Percentiles rank a stretch among this genome's conserved stretches.
Evolutionary conservation across 495 filamentous ascomycete genomes (phyloP).

Genomic region (Lasiosphaeria hispida): DNA sequence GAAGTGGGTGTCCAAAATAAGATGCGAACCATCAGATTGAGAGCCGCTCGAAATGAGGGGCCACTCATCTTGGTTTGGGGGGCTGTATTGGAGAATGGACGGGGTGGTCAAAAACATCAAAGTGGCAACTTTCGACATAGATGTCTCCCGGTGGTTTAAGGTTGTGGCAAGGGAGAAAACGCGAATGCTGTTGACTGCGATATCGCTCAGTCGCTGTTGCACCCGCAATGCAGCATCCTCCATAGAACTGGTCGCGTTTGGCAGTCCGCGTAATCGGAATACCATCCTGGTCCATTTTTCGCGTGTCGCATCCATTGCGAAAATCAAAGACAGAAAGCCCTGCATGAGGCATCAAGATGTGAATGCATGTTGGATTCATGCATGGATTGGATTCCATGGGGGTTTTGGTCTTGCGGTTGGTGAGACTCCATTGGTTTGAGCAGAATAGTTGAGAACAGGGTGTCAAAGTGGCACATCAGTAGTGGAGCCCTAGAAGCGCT

Average conservation of each 20-base stretch:
- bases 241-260: not conserved
- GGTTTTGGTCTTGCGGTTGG: too few species aligned
- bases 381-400: too few species aligned
- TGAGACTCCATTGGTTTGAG: too few species aligned
- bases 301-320: too few species aligned
- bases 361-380: too few species aligned
- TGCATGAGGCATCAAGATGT: too few species aligned
- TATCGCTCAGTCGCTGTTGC: too few species aligned
- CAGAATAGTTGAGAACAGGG: too few species aligned
- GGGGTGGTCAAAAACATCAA: not conserved
- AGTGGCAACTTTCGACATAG: not conserved
- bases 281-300: not conserved
- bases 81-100: not conserved
- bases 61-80: not conserved
- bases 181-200: not conserved
- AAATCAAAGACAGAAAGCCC: too few species aligned
- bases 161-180: not conserved
- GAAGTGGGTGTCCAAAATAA: conserved; percentile 16
- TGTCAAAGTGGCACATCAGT: too few species aligned
- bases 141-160: not conserved
- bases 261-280: not conserved
- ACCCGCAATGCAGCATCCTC: not conserved
- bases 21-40: not conserved
- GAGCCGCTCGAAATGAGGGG: not conserved
- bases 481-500: too few species aligned